Evolutionary conservation across 1,284 basidiomycete genomes (phyloP).

Genomic region (Rhodotorula mucilaginosa): DNA sequence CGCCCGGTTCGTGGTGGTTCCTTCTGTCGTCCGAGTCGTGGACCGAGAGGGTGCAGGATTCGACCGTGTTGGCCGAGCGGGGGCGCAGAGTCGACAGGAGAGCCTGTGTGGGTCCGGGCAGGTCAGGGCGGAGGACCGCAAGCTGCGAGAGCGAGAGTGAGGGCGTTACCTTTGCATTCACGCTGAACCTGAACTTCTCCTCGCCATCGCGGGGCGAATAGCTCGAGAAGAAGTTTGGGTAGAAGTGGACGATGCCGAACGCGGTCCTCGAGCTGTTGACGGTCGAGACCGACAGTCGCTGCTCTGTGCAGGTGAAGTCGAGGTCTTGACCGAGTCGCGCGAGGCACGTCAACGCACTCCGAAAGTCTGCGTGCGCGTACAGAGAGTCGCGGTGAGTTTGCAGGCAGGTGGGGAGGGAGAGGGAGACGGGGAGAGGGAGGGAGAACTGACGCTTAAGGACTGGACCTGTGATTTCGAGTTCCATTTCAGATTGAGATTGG

Average conservation of each 20-base stretch:
- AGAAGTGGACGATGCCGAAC: constrained; percentile 40
- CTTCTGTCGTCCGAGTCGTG: constrained; percentile 11
- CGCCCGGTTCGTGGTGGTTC: constrained; percentile 9
- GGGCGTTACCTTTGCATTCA: constrained; percentile 23
- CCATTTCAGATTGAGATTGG: constrained; percentile 4
- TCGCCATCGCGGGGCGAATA: constrained; percentile 14
- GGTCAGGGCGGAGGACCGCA: no score
- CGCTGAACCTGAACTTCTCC: constrained; percentile 20
- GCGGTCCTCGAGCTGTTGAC: constrained; percentile 42
- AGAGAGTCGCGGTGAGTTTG: no score
- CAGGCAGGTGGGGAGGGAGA: no score
- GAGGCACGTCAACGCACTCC: constrained; percentile 35
- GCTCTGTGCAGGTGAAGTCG: constrained; percentile 21
- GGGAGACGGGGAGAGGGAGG: not conserved
- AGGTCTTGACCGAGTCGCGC: constrained; percentile 41
- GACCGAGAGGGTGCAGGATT: constrained; percentile 24
- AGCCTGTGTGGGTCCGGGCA: not conserved
- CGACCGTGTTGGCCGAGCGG: constrained; percentile 29
- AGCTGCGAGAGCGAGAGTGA: no score
- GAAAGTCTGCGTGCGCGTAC: constrained; percentile 34
- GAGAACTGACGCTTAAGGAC: constrained; percentile 14
- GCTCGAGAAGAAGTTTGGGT: constrained; percentile 38
- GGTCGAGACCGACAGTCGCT: constrained; percentile 40
- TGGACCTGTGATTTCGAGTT: constrained; percentile 15
- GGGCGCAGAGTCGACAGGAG: constrained; percentile 30